These are phyloP conservation scores for Hanseniaspora gamundiae DNA, from an alignment of 1,139 yeast genomes.

Conservation along the genomic window DNA sequence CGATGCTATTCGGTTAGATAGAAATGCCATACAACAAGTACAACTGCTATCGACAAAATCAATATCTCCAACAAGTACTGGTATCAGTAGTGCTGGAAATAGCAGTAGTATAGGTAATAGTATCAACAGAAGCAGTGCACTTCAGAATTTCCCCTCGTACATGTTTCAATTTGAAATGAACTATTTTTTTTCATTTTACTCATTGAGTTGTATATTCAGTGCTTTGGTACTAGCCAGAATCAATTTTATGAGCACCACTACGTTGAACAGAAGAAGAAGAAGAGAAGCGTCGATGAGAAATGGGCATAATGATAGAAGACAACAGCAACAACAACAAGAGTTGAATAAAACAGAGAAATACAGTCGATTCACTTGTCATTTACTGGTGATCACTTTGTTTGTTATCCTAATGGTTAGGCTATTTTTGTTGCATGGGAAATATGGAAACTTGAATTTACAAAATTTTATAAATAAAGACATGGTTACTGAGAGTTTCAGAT, in stretches of 20 bases:
- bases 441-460: too few species aligned
- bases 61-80: neutral
- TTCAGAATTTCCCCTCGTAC: neutral
- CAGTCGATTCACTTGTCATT: neutral
- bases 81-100: neutral
- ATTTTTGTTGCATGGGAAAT: neutral
- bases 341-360: too few species aligned
- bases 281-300: neutral
- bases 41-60: neutral
- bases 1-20: neutral
- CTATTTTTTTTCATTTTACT: neutral
- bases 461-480: too few species aligned
- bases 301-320: neutral
- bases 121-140: neutral
- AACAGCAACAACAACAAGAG: neutral
- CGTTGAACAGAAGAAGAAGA: neutral
- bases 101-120: neutral
- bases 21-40: neutral
- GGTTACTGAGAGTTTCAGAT: neutral
- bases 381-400: neutral
- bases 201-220: neutral
- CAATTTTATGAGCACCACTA: neutral
- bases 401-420: neutral
- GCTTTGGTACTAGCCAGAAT: neutral
- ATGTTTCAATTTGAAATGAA: slow-evolving; percentile 1